A percentile compares a stretch with the other conserved stretches of the same genome.
Conservation (phyloP, 1,139 yeast species). For the Yarrowia galli region DNA sequence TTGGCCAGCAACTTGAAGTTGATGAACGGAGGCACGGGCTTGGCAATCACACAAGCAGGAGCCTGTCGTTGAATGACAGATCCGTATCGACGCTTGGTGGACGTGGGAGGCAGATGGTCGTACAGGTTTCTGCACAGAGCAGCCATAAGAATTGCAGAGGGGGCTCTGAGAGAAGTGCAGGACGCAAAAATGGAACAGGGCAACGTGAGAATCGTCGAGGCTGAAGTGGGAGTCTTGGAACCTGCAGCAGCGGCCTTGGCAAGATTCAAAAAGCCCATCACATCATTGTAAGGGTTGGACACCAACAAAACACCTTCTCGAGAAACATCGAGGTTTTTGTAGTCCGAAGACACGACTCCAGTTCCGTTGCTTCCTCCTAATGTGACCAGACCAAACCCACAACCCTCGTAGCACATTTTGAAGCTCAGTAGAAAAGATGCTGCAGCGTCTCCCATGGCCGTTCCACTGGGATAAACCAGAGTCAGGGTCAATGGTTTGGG, state of each 20-base stretch:
- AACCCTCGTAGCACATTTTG: slow-evolving; percentile 51
- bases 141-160: neutral
- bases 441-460: slow-evolving; percentile 46
- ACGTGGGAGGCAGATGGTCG: slow-evolving; percentile 17
- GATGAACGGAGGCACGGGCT: slow-evolving; percentile 52
- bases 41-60: slow-evolving; percentile 51
- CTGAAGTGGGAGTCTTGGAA: neutral
- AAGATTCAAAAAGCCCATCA: neutral
- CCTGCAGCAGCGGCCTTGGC: neutral
- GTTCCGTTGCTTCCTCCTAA: slow-evolving; percentile 46
- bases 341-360: slow-evolving; percentile 26
- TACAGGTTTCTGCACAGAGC: slow-evolving; percentile 12
- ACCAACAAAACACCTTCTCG: slow-evolving; percentile 42
- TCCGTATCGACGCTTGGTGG: slow-evolving; percentile 3
- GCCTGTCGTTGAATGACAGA: slow-evolving; percentile 42
- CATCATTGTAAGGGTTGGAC: slow-evolving; percentile 36
- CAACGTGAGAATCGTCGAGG: neutral
- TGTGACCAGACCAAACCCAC: slow-evolving; percentile 49
- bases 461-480: slow-evolving; percentile 48
- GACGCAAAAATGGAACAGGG: slow-evolving; percentile 25
- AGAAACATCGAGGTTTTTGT: slow-evolving; percentile 6
- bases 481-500: slow-evolving; percentile 48
- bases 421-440: slow-evolving; percentile 46
- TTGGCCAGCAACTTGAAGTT: slow-evolving; percentile 61
- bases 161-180: neutral